Evolutionary conservation across 2,329 filamentous ascomycete genomes (phyloP), one percentile per base, ranked within the genome.

Genomic region (Aspergillus awamori): DNA sequence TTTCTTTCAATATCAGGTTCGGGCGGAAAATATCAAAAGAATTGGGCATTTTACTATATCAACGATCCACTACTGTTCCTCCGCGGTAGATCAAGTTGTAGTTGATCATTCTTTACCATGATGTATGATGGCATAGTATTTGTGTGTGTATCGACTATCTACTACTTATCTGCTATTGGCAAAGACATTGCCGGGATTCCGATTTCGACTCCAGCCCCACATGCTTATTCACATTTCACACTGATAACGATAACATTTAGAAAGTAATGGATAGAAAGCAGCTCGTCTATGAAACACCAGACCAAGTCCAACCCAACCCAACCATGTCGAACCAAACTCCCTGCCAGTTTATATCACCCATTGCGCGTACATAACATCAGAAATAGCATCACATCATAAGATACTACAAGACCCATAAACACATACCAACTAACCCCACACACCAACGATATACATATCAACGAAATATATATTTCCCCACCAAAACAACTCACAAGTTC

Each of bases 1-100:
- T 71, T 70, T 71, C 67, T 36, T 36, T 36, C 33, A 36, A 36
- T 13, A 13, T 36, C 64, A 74, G 69, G 68, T 72, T 72, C 67
- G 69, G 67, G 67, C 65, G 69, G 70, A 67, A 36, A 71, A 69
- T 72, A 56, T 67, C 41, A 51, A 51, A 51, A 49, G 17, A 51
- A n/a, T 68, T 66, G 65, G 70, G 66, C 59, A 63, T 33, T 30
- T 33, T 51, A 30, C 33, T 33, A 30, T 30, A 49, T 24, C 41
- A 13, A 36, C 11, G 33, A 17, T 49, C 15, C 24, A 17, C 11
- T 24, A 28, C 45, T 8, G 30, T n/a, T 41, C 17, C 17, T 43
- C 8, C 4, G 17, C 11, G 41, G 20, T 45, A 45, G 41, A 17
- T 10, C 41, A 24, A 20, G 17, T 45, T 45, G 41, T 45, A 45